Percentiles rank a stretch among this genome's conserved stretches.
Evolutionary conservation across 306 rosid species (phyloP).

Genomic region (Begonia loranthoides): DNA sequence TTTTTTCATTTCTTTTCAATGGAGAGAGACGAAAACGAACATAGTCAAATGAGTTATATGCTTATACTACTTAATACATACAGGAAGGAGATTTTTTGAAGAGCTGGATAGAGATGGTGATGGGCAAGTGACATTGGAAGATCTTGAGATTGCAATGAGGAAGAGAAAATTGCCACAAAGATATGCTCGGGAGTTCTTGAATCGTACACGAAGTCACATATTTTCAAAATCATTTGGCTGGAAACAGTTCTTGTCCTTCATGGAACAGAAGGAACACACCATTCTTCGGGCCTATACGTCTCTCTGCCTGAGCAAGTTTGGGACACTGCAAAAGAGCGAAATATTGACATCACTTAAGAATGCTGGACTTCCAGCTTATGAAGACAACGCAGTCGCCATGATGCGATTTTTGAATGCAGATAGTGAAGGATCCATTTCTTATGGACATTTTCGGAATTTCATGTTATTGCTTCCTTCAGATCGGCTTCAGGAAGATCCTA

Average conservation of each 20-base stretch:
- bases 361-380: slow-evolving; percentile 97
- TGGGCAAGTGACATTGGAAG: slow-evolving; percentile 91
- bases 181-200: slow-evolving; percentile 92
- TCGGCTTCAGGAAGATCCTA: slow-evolving; percentile 95
- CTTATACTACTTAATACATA: not conserved
- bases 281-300: slow-evolving; percentile 99
- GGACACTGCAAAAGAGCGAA: slow-evolving; percentile 94
- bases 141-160: slow-evolving; percentile 83
- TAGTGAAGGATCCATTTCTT: slow-evolving; percentile 84
- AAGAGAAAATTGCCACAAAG: slow-evolving; percentile 89
- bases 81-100: slow-evolving; percentile 97
- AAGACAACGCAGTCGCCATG: slow-evolving; percentile 97
- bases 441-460: slow-evolving; percentile 96
- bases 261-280: slow-evolving; percentile 99
- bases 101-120: slow-evolving; percentile 96
- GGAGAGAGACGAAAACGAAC: too few relatives aligned
- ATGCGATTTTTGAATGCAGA: slow-evolving; percentile 95
- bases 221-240: slow-evolving; percentile 92
- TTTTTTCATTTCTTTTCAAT: too few relatives aligned
- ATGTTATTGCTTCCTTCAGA: slow-evolving; percentile 97
- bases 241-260: slow-evolving; percentile 86
- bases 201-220: slow-evolving; percentile 84
- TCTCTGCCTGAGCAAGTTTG: slow-evolving; percentile 89
- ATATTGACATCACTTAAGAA: slow-evolving; percentile 74
- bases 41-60: too few relatives aligned